These are phyloP conservation scores for Achaetomium macrosporum DNA, from an alignment of 2,329 filamentous ascomycete species.

Conservation along the genomic window DNA sequence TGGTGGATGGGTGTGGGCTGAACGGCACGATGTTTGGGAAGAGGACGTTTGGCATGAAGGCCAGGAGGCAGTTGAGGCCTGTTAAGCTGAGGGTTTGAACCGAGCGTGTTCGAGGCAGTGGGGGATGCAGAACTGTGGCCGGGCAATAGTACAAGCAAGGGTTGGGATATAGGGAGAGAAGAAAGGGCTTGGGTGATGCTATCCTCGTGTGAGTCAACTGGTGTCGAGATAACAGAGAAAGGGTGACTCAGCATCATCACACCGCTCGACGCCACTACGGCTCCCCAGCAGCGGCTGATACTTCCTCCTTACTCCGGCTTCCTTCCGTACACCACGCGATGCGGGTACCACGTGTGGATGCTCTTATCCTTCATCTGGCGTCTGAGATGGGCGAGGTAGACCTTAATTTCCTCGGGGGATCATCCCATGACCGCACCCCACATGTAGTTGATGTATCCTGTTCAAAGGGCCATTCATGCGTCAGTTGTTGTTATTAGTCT, in stretches of 20 bases:
- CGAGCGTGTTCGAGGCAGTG: too few relatives aligned
- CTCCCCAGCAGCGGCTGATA: too few relatives aligned
- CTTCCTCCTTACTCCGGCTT: slow-evolving; percentile 4
- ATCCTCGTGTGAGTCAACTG: too few relatives aligned
- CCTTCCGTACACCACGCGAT: slow-evolving; percentile 7
- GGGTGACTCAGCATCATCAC: too few relatives aligned
- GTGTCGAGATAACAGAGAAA: too few relatives aligned
- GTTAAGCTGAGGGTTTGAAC: neutral
- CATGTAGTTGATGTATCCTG: slow-evolving; percentile 13
- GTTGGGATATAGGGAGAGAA: too few relatives aligned
- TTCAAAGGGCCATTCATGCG: too few relatives aligned
- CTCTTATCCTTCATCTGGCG: slow-evolving; percentile 3
- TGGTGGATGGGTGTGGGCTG: slow-evolving; percentile 16
- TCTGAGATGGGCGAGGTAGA: slow-evolving; percentile 12
- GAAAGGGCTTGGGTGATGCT: too few relatives aligned
- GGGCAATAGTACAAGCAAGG: too few relatives aligned
- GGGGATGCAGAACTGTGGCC: too few relatives aligned
- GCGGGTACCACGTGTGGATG: neutral
- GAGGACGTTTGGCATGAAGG: neutral
- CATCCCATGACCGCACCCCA: slow-evolving; percentile 16
- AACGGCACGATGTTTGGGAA: slow-evolving; percentile 15
- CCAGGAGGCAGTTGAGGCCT: neutral
- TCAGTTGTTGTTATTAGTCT: too few relatives aligned
- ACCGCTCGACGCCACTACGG: too few relatives aligned
- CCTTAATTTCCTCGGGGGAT: slow-evolving; percentile 9